Base-by-base conservation (phyloP, 2,329 filamentous ascomycete genomes). In the Fusarium falciforme region DNA sequence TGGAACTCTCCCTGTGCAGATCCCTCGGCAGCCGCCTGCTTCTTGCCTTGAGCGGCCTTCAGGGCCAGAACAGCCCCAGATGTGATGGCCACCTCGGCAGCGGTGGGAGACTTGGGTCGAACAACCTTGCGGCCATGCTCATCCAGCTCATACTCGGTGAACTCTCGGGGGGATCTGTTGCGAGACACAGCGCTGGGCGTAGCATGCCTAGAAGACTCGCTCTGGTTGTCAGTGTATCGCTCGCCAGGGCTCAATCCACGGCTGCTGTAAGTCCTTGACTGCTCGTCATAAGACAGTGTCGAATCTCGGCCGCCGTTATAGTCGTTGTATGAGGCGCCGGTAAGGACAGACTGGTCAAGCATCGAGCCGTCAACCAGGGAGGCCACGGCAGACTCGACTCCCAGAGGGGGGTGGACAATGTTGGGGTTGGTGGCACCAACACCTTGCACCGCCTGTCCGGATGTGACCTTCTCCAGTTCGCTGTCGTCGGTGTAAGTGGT, bases 311-410 rank as follows among this genome's bases (percentile, higher is more conserved):
- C 85, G 76, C 67, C 83, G 72, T 68, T 75, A 70, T 87, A 88
- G 29, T 88, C 86, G 71, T 88, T 76, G 35, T 85, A 86, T 14
- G 90, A 92, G 11, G 86, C 87, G 38, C 79, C 25, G 9, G 44
- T 85, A 62, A 98, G 80, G 14, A 92, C 89, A 3, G 94, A 97
- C 61, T 89, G 88, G 6, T 90, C 88, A 17, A 90, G 80, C 81
- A 88, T 85, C 0, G 94, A 96, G 20, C 95, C 94, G 76, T 96
- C 93, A 2, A 92, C 85, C 8, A 98, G 86, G 17, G 95, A 98
- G 9, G 96, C 96, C 12, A 98, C 95, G 11, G 93, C 93, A 16
- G 95, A 98, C 82, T 98, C 95, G 0, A 97, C 91, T 3, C 89
- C 94, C 36, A 91, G 80, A 2, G 90, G 90, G 2, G 90, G 91